Evolutionary conservation across 345 rosid species (phyloP).

Genomic region (Brassica napus): Da-Ae NC_063444.1:38861501-38862000

Average conservation of each 20-base stretch:
- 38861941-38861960: constrained; percentile 60
- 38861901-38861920: constrained; percentile 52
- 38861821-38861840: constrained; percentile 64
- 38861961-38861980: constrained; percentile 80
- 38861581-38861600: background rate
- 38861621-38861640: background rate
- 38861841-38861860: constrained; percentile 45
- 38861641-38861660: no score
- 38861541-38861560: background rate
- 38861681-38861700: no score
- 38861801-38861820: constrained; percentile 95
- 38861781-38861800: constrained; percentile 49
- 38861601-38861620: background rate
- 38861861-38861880: constrained; percentile 37
- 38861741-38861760: no score
- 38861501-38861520: background rate
- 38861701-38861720: no score
- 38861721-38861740: no score
- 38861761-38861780: background rate
- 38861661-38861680: no score
- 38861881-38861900: constrained; percentile 69
- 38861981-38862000: constrained; percentile 54
- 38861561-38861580: background rate
- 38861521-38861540: background rate
- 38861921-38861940: constrained; percentile 29